phyloP scores from a whole-genome alignment of 139 green algal species.

The Yamagishiella unicocca region DNA sequence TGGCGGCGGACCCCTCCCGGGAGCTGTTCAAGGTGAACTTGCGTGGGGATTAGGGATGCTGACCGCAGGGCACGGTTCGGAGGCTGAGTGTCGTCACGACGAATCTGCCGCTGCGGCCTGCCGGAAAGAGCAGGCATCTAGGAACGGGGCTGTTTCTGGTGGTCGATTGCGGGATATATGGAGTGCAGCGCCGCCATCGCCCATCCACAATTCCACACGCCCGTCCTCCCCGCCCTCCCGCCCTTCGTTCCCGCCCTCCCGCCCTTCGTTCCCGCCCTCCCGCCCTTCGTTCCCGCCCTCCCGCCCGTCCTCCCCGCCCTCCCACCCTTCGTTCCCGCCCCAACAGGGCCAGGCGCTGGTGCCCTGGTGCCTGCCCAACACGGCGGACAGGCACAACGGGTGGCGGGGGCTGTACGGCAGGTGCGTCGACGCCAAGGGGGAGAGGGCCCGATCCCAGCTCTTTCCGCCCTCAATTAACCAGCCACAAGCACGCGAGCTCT shows the following conservation, averaged over 20 bases:
- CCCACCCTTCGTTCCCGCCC: neutral
- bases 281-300: neutral
- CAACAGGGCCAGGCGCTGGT: conserved; percentile 87
- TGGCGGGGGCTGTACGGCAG: conserved; percentile 96
- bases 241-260: neutral
- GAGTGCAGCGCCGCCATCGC: no score
- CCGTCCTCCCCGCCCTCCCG: neutral
- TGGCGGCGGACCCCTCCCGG: conserved; percentile 74
- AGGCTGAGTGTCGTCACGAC: no score
- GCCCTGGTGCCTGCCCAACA: conserved; percentile 98
- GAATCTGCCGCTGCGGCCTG: no score
- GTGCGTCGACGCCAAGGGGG: no score
- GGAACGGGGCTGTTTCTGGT: no score
- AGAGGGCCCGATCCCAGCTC: no score
- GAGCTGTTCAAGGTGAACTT: conserved; percentile 75
- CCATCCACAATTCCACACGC: neutral
- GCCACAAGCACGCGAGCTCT: no score
- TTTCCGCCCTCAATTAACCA: no score
- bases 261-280: neutral
- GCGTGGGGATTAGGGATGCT: neutral
- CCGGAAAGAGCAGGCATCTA: no score
- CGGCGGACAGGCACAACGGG: conserved; percentile 93
- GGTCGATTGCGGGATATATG: neutral
- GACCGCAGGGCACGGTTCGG: no score
- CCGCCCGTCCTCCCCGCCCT: neutral